Conservation (phyloP, 2,329 filamentous ascomycete genomes). For the Epichloe sibirici region DNA sequence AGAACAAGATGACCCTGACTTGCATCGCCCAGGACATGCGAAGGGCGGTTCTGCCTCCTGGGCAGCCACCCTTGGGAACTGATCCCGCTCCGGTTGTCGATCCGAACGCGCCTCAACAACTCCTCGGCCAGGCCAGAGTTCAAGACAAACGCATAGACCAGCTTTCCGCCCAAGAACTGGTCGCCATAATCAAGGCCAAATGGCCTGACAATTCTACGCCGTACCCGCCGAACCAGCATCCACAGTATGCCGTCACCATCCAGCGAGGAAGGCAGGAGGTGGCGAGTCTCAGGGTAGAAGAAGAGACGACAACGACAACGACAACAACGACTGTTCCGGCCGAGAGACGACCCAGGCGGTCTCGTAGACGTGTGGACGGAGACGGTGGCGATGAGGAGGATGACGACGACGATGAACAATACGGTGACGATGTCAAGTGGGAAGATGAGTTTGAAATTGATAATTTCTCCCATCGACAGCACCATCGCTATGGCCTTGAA, state of each 20-base stretch:
- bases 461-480: too few relatives aligned
- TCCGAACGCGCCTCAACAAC: too few relatives aligned
- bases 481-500: too few relatives aligned
- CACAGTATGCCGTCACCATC: background rate
- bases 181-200: background rate
- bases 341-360: background rate
- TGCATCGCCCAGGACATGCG: conserved; percentile 2
- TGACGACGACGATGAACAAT: background rate
- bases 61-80: background rate
- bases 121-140: background rate
- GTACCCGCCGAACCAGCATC: conserved; percentile 1
- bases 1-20: conserved; percentile 3
- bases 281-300: background rate
- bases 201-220: background rate
- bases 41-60: background rate
- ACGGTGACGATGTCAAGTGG: background rate
- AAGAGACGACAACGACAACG: background rate
- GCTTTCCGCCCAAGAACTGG: background rate
- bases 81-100: background rate
- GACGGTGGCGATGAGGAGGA: background rate
- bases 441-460: too few relatives aligned
- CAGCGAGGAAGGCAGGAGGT: background rate
- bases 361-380: background rate
- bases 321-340: background rate
- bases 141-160: conserved; percentile 2